Evolutionary conservation across 768 basidiomycete species (phyloP).

Genomic region (Termitomyces sp.): DNA sequence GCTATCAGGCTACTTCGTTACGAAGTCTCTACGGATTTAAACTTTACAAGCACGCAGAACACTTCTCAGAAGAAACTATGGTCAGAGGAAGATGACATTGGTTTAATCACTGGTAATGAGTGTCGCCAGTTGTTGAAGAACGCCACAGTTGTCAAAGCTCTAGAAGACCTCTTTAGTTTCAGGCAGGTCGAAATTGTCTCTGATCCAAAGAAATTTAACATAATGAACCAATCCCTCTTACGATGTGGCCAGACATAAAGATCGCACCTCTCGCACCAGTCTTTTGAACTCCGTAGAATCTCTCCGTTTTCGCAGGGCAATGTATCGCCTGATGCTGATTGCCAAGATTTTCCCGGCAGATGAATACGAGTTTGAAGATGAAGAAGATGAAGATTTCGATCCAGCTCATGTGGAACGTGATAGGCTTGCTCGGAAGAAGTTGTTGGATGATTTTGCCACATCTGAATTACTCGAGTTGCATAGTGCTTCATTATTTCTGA

Average conservation of each 20-base stretch:
- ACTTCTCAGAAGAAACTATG: conserved; percentile 2
- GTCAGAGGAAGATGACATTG: conserved; percentile 10
- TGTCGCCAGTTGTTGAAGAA: conserved; percentile 16
- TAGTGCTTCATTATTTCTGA: conserved; percentile 12
- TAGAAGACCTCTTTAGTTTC: conserved; percentile 35
- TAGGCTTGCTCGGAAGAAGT: conserved; percentile 5
- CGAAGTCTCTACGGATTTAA: neutral
- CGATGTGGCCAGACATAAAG: conserved; percentile 29
- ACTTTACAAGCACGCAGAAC: neutral
- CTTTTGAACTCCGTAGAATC: conserved; percentile 25
- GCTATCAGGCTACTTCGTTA: conserved; percentile 21
- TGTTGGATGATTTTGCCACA: conserved; percentile 6
- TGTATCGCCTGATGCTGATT: conserved; percentile 14
- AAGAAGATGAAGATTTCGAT: conserved; percentile 5
- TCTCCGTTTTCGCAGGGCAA: conserved; percentile 15
- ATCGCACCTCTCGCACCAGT: conserved; percentile 24
- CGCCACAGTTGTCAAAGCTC: conserved; percentile 16
- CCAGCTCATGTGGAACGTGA: neutral
- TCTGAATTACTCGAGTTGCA: conserved; percentile 11
- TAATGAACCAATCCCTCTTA: neutral
- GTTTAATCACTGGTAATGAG: conserved; percentile 17
- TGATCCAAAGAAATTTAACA: neutral
- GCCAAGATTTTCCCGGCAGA: conserved; percentile 7
- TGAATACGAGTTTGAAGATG: conserved; percentile 1
- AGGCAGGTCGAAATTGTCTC: conserved; percentile 19